These are phyloP conservation scores for Bremia lactucae DNA, from an alignment of 352 stramenopile genomes.

Conservation along the genomic window DNA sequence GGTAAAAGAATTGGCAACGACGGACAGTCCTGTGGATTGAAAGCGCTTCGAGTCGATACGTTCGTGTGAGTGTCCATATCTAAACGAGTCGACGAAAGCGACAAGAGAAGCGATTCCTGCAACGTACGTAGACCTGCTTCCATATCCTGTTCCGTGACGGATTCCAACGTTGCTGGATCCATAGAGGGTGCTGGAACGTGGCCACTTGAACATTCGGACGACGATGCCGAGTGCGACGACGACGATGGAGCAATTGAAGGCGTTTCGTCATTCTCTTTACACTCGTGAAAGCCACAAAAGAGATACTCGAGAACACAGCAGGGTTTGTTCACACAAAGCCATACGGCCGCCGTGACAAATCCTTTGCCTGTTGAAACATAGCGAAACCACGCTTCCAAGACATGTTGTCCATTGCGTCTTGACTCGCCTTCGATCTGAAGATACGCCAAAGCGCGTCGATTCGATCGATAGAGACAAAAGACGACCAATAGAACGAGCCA, in stretches of 20 bases:
- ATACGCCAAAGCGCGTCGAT: constrained; percentile 22
- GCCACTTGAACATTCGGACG: constrained; percentile 15
- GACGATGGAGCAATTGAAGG: constrained; percentile 12
- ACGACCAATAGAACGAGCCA: constrained; percentile 51
- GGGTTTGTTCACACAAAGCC: constrained; percentile 54
- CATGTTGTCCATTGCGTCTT: constrained; percentile 23
- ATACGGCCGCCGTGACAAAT: constrained; percentile 53
- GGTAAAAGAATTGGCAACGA: constrained; percentile 13
- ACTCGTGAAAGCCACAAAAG: constrained; percentile 24
- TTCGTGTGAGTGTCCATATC: constrained; percentile 14
- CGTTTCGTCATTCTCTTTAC: constrained; percentile 10
- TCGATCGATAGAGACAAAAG: constrained; percentile 56
- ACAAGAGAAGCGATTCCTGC: constrained; percentile 5
- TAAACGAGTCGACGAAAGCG: constrained; percentile 4
- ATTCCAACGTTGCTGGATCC: constrained; percentile 6
- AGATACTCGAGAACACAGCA: constrained; percentile 30
- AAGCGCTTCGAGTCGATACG: constrained; percentile 2
- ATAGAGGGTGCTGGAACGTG: constrained; percentile 1
- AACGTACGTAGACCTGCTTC: constrained; percentile 7
- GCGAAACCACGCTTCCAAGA: constrained; percentile 40
- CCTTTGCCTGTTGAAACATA: constrained; percentile 54
- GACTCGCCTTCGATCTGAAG: constrained; percentile 17
- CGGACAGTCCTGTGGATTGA: constrained; percentile 8
- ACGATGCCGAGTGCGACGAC: constrained; percentile 20
- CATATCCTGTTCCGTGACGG: constrained; percentile 8